phyloP scores from a whole-genome alignment of 345 rosid genomes.

The Eucalyptus marginata region DNA sequence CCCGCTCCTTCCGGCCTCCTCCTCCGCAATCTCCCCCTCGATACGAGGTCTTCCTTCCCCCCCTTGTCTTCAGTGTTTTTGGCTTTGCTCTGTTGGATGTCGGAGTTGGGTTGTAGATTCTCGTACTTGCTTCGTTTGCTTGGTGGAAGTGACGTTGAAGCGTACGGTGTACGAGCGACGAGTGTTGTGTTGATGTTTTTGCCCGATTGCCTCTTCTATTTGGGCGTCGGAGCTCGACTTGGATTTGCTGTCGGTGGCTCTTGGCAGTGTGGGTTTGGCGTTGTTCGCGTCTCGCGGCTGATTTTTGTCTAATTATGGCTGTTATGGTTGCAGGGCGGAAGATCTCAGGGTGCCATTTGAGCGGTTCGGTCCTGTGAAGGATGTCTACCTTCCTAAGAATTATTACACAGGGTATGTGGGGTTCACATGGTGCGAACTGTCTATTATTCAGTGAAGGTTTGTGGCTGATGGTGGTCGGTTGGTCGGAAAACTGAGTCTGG shows the following conservation, averaged over 20 bases:
- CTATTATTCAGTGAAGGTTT: neutral
- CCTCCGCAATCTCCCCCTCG: conserved; percentile 88
- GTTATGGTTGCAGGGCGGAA: conserved; percentile 43
- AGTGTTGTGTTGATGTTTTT: neutral
- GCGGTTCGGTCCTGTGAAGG: conserved; percentile 79
- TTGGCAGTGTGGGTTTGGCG: neutral
- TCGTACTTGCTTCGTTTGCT: neutral
- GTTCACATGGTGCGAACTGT: neutral
- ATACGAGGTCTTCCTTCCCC: conserved; percentile 43
- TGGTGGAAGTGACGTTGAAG: neutral
- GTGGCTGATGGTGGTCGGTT: neutral
- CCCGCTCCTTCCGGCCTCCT: conserved; percentile 88
- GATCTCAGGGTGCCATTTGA: conserved; percentile 81
- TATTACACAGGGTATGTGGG: conserved; percentile 67
- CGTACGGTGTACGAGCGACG: neutral
- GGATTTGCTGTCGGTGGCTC: neutral
- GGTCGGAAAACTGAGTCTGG: neutral
- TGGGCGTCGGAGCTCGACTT: neutral
- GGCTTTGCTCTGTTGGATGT: neutral
- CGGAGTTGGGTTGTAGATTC: neutral
- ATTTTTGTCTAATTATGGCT: neutral
- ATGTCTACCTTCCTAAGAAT: conserved; percentile 78
- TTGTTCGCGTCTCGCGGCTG: neutral
- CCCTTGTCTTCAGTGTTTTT: neutral
- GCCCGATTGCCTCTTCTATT: neutral